Percentiles rank a stretch among this genome's conserved stretches.
Evolutionary conservation across 495 filamentous ascomycete genomes (phyloP).

Genomic region (Neurospora hispaniola): DNA sequence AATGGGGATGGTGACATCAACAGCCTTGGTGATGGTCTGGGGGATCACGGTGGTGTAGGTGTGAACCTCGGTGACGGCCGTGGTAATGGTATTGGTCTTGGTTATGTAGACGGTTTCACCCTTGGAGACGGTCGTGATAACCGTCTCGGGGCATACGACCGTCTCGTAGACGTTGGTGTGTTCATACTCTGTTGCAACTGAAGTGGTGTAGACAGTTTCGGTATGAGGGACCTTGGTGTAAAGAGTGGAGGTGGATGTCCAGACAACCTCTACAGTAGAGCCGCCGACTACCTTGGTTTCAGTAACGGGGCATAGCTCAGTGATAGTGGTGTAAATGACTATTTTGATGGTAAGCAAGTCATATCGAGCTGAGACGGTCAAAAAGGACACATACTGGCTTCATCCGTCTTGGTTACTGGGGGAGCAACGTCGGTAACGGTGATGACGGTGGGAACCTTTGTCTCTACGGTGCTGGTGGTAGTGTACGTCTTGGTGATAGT

Average conservation of each 20-base stretch:
- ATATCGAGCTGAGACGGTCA: neutral
- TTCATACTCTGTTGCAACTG: constrained; percentile 27
- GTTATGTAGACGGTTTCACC: constrained; percentile 31
- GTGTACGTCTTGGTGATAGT: constrained; percentile 37
- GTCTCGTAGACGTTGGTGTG: constrained; percentile 31
- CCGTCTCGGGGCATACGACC: constrained; percentile 31
- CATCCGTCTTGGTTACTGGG: constrained; percentile 15
- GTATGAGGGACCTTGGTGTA: constrained; percentile 13
- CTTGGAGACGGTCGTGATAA: constrained; percentile 30
- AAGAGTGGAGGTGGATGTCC: constrained; percentile 29
- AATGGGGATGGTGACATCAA: constrained; percentile 24
- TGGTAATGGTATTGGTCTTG: constrained; percentile 34
- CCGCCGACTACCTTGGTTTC: constrained; percentile 34
- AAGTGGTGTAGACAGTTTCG: constrained; percentile 24
- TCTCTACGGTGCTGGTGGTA: constrained; percentile 29
- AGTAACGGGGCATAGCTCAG: constrained; percentile 31
- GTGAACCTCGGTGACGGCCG: constrained; percentile 19
- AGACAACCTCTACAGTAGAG: constrained; percentile 29
- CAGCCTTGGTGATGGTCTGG: constrained; percentile 25
- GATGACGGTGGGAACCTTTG: constrained; percentile 17
- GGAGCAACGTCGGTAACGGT: constrained; percentile 14
- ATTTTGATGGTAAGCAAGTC: neutral
- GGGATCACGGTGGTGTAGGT: constrained; percentile 26
- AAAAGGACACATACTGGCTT: constrained; percentile 2
- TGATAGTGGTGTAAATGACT: constrained; percentile 29